Percentiles rank a stretch among this genome's conserved stretches.
phyloP scores from a whole-genome alignment of 2,329 filamentous ascomycete species.

The Cryphonectria parasitica region DNA sequence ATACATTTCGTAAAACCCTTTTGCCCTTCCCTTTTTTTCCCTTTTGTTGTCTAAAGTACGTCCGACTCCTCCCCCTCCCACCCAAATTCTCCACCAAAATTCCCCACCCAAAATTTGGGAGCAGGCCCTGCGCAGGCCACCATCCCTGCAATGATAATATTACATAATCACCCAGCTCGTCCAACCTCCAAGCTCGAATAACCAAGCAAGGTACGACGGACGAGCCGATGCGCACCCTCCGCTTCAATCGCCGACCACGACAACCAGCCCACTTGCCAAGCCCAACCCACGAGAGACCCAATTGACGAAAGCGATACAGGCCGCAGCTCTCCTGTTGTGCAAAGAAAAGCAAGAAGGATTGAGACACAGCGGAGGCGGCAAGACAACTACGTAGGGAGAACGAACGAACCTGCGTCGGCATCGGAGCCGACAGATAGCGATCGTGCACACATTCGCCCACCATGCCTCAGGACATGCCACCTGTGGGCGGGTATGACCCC shows the following conservation, averaged over 20 bases:
- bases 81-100: no score
- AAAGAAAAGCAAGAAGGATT: background rate
- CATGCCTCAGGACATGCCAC: constrained; percentile 99
- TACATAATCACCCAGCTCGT: constrained; percentile 2
- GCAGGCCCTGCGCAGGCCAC: no score
- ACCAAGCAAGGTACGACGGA: constrained; percentile 10
- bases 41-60: no score
- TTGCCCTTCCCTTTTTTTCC: no score
- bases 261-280: background rate
- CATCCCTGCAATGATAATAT: background rate
- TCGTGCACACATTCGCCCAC: constrained; percentile 42
- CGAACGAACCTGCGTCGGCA: constrained; percentile 6
- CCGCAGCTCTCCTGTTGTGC: background rate
- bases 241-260: background rate
- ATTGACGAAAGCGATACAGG: background rate
- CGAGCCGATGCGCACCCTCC: background rate
- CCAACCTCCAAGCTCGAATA: constrained; percentile 14
- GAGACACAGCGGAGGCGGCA: background rate
- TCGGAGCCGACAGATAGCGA: constrained; percentile 7
- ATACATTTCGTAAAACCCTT: no score
- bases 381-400: background rate
- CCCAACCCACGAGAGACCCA: background rate
- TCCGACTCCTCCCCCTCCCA: no score
- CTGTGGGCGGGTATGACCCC: constrained; percentile 88
- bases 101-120: no score